Conservation (phyloP, 495 filamentous ascomycete species). For the Podospora pseudocomata region DNA sequence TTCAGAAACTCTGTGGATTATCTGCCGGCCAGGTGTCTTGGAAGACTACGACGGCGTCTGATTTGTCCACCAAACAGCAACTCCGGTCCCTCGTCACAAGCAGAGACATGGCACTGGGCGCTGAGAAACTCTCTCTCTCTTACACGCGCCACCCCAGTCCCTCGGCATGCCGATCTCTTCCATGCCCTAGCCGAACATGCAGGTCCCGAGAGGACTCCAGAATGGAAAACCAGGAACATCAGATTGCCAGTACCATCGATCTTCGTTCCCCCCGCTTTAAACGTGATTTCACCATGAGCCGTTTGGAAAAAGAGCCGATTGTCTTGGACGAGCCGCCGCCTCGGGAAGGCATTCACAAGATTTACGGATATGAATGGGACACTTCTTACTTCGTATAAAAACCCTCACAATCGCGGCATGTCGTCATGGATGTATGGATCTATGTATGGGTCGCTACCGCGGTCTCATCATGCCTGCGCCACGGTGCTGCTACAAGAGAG, state of each 20-base stretch:
- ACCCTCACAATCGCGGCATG: background rate
- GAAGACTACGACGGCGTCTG: no score
- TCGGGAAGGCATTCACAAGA: no score
- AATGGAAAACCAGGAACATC: background rate
- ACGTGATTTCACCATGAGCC: background rate
- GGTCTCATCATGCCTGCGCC: background rate
- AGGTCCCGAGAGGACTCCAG: background rate
- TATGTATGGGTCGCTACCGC: background rate
- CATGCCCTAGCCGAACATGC: background rate
- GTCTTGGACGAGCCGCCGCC: no score
- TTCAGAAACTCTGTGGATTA: background rate
- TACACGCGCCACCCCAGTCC: background rate
- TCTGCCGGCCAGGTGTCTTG: background rate
- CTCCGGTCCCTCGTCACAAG: no score
- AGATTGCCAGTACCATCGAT: background rate
- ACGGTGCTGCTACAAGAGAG: background rate
- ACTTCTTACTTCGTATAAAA: background rate
- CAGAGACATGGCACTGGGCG: no score
- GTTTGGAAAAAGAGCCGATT: background rate
- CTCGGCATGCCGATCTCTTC: background rate
- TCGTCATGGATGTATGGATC: background rate
- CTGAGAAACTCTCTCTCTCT: background rate
- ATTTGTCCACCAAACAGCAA: no score
- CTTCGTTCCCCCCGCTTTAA: background rate
- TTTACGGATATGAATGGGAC: background rate